Evolutionary conservation across 192 early-diverging fungal species (phyloP).

Genomic region (Coemansia javaensis): DNA sequence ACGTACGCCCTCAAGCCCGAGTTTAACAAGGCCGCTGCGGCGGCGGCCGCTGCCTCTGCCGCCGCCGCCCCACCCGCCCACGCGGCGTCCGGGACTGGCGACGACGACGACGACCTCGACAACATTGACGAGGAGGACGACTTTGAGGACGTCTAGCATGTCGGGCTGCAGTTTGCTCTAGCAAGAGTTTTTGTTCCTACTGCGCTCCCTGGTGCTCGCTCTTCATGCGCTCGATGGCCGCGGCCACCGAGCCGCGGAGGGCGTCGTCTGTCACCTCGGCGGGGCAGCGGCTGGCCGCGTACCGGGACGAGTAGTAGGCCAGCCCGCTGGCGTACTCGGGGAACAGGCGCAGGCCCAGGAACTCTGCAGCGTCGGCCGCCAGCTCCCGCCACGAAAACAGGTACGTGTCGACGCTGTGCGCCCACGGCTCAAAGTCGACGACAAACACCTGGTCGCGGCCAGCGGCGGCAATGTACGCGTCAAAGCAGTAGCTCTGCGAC

Average conservation of each 20-base stretch:
- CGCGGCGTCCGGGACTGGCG: slow-evolving; percentile 1
- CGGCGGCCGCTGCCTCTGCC: slow-evolving; percentile 14
- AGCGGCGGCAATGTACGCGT: slow-evolving; percentile 76
- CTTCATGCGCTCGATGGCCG: slow-evolving; percentile 20
- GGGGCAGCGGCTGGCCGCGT: slow-evolving; percentile 44
- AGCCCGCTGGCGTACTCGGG: slow-evolving; percentile 32
- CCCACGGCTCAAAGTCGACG: slow-evolving; percentile 92
- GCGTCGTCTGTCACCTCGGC: slow-evolving; percentile 30
- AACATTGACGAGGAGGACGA: slow-evolving; percentile 46
- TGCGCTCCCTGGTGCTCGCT: neutral
- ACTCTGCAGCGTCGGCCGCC: neutral
- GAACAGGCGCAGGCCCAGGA: slow-evolving; percentile 37
- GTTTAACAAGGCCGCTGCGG: slow-evolving; percentile 50
- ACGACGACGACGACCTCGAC: slow-evolving; percentile 16
- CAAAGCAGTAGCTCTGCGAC: slow-evolving; percentile 74
- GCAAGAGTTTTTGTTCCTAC: too few species aligned
- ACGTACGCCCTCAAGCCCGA: slow-evolving; percentile 85
- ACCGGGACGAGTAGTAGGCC: slow-evolving; percentile 32
- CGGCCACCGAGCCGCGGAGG: slow-evolving; percentile 23
- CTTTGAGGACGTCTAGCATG: slow-evolving; percentile 44
- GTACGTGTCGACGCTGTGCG: slow-evolving; percentile 70
- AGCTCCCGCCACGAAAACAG: slow-evolving; percentile 80
- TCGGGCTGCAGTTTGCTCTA: neutral
- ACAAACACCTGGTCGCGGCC: slow-evolving; percentile 62
- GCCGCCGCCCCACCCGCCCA: slow-evolving; percentile 5